A percentile compares a stretch with the other conserved stretches of the same genome.
These are phyloP conservation scores for Mastigamoeba balamuthi DNA, from an alignment of 78 protist species.

Conservation along the genomic window DNA sequence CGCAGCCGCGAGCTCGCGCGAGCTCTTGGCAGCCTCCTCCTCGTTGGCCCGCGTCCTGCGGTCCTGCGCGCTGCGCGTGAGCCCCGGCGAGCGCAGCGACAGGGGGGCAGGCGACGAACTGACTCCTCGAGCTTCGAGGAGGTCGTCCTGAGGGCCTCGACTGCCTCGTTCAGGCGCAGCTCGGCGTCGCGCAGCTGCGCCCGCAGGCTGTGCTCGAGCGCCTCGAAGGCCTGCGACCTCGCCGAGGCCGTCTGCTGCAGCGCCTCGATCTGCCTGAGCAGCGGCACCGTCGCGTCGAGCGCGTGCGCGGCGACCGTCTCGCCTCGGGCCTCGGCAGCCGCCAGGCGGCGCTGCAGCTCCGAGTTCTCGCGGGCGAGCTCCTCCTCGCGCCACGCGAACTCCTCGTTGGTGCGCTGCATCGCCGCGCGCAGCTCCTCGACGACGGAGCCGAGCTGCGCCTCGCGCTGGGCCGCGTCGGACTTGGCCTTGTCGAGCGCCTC, in stretches of 20 bases:
- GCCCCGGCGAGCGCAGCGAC: too few relatives aligned
- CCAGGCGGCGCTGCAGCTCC: constrained; percentile 24
- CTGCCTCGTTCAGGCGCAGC: too few relatives aligned
- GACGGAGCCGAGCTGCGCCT: neutral
- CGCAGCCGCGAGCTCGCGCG: too few relatives aligned
- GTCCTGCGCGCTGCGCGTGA: too few relatives aligned
- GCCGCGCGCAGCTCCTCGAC: constrained; percentile 2
- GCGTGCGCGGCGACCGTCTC: constrained; percentile 22
- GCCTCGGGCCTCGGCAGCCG: constrained; percentile 31
- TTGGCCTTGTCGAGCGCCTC: neutral
- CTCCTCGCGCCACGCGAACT: constrained; percentile 17
- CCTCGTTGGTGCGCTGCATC: constrained; percentile 2
- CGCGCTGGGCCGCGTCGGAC: neutral
- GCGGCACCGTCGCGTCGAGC: constrained; percentile 26
- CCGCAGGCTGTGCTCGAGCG: constrained; percentile 7
- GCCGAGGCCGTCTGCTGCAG: constrained; percentile 2
- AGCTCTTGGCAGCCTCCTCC: too few relatives aligned
- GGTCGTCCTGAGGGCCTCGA: too few relatives aligned
- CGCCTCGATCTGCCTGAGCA: constrained; percentile 31
- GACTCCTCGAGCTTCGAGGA: too few relatives aligned
- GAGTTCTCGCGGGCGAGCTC: constrained; percentile 17
- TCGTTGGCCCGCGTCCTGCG: too few relatives aligned
- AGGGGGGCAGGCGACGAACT: too few relatives aligned
- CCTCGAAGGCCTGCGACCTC: constrained; percentile 8
- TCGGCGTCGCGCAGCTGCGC: constrained; percentile 13